A percentile compares a stretch with the other conserved stretches of the same genome.
Evolutionary conservation across 495 filamentous ascomycete genomes (phyloP).

Genomic region (Parachaetomium inaequale): DNA sequence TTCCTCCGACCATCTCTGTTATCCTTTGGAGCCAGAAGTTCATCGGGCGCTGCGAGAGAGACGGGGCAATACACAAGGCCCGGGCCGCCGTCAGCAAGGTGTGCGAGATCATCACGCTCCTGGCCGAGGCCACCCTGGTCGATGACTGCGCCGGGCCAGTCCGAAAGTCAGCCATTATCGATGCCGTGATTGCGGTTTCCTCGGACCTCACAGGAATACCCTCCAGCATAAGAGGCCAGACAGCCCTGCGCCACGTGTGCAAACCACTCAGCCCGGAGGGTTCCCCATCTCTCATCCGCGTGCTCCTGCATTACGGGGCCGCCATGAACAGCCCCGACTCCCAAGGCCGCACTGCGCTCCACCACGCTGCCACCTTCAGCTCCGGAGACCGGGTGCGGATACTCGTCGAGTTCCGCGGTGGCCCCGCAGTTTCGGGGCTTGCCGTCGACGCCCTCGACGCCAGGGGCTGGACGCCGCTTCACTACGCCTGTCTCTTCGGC

Average conservation of each 20-base stretch:
- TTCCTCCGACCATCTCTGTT: slow-evolving; percentile 13
- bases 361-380: slow-evolving; percentile 16
- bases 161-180: slow-evolving; percentile 14
- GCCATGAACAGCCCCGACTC: slow-evolving; percentile 9
- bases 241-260: slow-evolving; percentile 13
- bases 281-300: background rate
- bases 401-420: slow-evolving; percentile 11
- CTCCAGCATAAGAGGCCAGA: background rate
- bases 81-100: background rate
- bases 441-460: slow-evolving; percentile 14
- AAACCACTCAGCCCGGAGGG: background rate
- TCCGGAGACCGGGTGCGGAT: background rate
- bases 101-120: slow-evolving; percentile 13
- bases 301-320: slow-evolving; percentile 16
- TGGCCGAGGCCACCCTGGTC: slow-evolving; percentile 19
- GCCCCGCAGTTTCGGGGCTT: slow-evolving; percentile 13
- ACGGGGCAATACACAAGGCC: background rate
- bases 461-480: slow-evolving; percentile 22
- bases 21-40: slow-evolving; percentile 6
- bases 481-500: slow-evolving; percentile 23
- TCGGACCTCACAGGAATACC: background rate
- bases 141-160: background rate
- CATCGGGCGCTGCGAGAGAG: background rate
- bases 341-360: slow-evolving; percentile 15
- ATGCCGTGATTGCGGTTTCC: background rate